Evolutionary conservation across 768 basidiomycete genomes (phyloP), one percentile per base, ranked within the genome.

Genomic region (Auricularia auricula-judae): DNA sequence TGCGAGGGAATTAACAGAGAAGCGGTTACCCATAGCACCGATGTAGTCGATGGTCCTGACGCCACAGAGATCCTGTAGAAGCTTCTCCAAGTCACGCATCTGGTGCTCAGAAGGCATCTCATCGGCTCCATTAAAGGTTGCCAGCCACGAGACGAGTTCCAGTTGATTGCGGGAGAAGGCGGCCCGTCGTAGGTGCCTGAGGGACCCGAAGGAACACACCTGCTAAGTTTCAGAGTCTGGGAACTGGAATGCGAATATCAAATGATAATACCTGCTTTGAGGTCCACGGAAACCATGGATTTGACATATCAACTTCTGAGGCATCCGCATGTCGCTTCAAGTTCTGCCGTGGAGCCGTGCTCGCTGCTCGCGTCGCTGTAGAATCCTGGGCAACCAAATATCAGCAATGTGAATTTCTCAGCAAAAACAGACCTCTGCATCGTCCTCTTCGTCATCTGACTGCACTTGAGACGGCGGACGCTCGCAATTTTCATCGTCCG

Each of bases 21-120:
- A 77, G 7, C 61, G 67, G 63, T 76, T 71, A 0, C 75, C 76
- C 23, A 75, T 67, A 0, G 69, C 69, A 3, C 77, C 76, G 10
- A 70, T 56, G 62, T 76, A 75, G 5, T 60, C 14, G 2, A 75
- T 65, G 29, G 70, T 72, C 1, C 69, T 58, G 18, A 78, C 68
- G 0, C 76, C 76, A 65, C 68, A 75, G 3, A 71, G 11, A 11
- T 66, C 65, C 56, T 74, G 73, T 2, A 75, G 68, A 58, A 39
- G 21, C 10, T 36, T 56, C 44, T 71, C 59, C 29, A 66, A 23
- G 18, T 60, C 35, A 33, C 68, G 63, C 64, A 71, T 54, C 3
- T 42, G 47, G 16, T 21, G 47, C 21, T 51, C 47, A 18, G 5
- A 18, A 8, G 47, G 47, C 47, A 51, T 51, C 11, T 18, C 47